A percentile compares a stretch with the other conserved stretches of the same genome.
phyloP scores from a whole-genome alignment of 2,329 filamentous ascomycete genomes.

The Pseudocercospora fijiensis region DNA sequence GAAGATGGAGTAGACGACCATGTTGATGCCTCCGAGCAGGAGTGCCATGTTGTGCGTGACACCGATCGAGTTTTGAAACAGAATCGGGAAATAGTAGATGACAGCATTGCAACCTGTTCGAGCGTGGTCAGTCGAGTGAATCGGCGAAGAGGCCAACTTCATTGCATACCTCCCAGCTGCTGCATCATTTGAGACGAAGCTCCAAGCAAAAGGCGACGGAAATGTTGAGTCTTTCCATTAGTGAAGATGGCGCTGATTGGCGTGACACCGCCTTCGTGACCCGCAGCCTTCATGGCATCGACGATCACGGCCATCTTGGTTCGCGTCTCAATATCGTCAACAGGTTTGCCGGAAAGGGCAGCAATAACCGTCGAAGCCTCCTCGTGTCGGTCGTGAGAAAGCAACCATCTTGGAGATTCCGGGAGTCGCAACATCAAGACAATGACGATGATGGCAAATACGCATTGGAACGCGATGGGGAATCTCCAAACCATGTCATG shows the following conservation, averaged over 20 bases:
- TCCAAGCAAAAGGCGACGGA: constrained; percentile 63
- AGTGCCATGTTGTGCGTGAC: constrained; percentile 44
- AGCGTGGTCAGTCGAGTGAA: background rate
- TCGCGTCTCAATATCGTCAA: constrained; percentile 60
- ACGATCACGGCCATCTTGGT: constrained; percentile 35
- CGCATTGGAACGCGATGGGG: constrained; percentile 54
- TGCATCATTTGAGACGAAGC: constrained; percentile 62
- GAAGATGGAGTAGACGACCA: constrained; percentile 23
- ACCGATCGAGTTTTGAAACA: constrained; percentile 53
- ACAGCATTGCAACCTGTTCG: constrained; percentile 47
- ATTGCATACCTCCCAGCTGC: constrained; percentile 52
- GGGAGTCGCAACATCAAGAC: constrained; percentile 47
- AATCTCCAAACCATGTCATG: constrained; percentile 50
- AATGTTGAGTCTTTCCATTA: constrained; percentile 63
- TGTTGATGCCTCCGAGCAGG: constrained; percentile 42
- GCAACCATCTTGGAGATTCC: constrained; percentile 48
- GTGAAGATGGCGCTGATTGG: constrained; percentile 58
- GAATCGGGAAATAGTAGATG: constrained; percentile 47
- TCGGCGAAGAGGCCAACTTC: no score
- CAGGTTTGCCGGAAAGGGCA: constrained; percentile 48
- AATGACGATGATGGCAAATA: constrained; percentile 50
- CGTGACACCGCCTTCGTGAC: constrained; percentile 41
- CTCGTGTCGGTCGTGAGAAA: constrained; percentile 46
- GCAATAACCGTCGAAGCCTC: constrained; percentile 54
- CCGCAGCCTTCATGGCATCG: constrained; percentile 17